phyloP scores from a whole-genome alignment of 2,329 filamentous ascomycete species.

The Aureobasidium uvarum region DNA sequence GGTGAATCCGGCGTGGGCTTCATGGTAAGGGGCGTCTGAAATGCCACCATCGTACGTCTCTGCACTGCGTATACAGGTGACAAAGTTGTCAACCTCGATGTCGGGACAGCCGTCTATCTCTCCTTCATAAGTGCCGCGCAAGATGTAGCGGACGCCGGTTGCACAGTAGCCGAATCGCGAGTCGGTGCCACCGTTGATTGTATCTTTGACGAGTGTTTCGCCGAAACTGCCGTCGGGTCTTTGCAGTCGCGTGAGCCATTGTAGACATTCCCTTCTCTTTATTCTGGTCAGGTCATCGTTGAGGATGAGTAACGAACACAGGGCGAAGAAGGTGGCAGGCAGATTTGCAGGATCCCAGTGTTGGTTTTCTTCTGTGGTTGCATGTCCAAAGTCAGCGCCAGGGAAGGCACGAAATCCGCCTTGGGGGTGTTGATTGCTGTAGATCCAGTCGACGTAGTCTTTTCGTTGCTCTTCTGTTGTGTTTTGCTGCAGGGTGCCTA shows the following conservation, averaged over 20 bases:
- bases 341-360: slow-evolving; percentile 76
- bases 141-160: slow-evolving; percentile 74
- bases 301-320: slow-evolving; percentile 69
- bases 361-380: slow-evolving; percentile 53
- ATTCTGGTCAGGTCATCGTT: slow-evolving; percentile 63
- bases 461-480: slow-evolving; percentile 55
- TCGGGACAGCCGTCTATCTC: slow-evolving; percentile 62
- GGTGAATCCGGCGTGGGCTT: slow-evolving; percentile 87
- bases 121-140: slow-evolving; percentile 62
- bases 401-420: slow-evolving; percentile 90
- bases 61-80: slow-evolving; percentile 67
- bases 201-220: slow-evolving; percentile 64
- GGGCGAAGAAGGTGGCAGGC: slow-evolving; percentile 84
- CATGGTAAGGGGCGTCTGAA: slow-evolving; percentile 71
- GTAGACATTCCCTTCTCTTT: slow-evolving; percentile 63
- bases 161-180: slow-evolving; percentile 87
- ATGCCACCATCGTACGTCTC: slow-evolving; percentile 82
- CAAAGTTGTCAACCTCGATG: slow-evolving; percentile 69
- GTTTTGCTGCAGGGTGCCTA: slow-evolving; percentile 61
- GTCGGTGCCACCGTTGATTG: slow-evolving; percentile 75
- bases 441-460: slow-evolving; percentile 71
- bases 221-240: slow-evolving; percentile 86
- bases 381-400: slow-evolving; percentile 57
- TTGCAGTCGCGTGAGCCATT: slow-evolving; percentile 75
- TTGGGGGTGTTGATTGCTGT: slow-evolving; percentile 76